Conservation (phyloP, 768 basidiomycete species). For the Rhizopogon roseolus region DNA sequence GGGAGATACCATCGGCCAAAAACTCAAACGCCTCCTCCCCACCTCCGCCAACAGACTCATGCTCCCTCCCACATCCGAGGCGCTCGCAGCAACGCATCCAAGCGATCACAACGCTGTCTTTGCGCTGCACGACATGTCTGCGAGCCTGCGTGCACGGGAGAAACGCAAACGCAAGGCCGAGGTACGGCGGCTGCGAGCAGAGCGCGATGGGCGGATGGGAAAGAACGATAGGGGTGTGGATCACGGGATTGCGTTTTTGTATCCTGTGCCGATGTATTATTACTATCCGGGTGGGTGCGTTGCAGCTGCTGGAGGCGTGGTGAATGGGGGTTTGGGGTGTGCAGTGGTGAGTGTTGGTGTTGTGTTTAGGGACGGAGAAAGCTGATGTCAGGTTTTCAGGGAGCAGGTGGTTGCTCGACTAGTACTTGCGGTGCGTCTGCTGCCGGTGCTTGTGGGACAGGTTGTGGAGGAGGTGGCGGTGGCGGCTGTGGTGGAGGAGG, state of each 20-base stretch:
- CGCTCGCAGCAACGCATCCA: conserved; percentile 42
- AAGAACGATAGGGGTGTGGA: not conserved
- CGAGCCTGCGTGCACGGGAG: conserved; percentile 16
- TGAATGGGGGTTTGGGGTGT: not conserved
- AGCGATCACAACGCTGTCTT: conserved; percentile 50
- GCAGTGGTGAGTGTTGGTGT: too few relatives aligned
- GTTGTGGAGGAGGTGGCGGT: too few relatives aligned
- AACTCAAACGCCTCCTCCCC: conserved; percentile 27
- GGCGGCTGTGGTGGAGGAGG: too few relatives aligned
- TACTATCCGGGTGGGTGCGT: conserved; percentile 13
- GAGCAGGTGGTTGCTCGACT: too few relatives aligned
- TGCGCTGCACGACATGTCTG: conserved; percentile 21
- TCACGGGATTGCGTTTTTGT: conserved; percentile 33
- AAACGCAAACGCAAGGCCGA: conserved; percentile 20
- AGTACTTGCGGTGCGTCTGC: too few relatives aligned
- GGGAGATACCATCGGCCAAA: conserved; percentile 40
- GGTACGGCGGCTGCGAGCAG: conserved; percentile 22
- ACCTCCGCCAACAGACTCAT: conserved; percentile 16
- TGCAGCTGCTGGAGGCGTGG: conserved; percentile 3
- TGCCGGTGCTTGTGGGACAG: too few relatives aligned
- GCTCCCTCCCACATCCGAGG: conserved; percentile 24
- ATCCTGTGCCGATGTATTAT: conserved; percentile 33
- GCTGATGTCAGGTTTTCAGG: too few relatives aligned
- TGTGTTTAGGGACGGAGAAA: too few relatives aligned
- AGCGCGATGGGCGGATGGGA: conserved; percentile 10